Evolutionary conservation across 768 basidiomycete species (phyloP).

Genomic region (Pisolithus sp.): DNA sequence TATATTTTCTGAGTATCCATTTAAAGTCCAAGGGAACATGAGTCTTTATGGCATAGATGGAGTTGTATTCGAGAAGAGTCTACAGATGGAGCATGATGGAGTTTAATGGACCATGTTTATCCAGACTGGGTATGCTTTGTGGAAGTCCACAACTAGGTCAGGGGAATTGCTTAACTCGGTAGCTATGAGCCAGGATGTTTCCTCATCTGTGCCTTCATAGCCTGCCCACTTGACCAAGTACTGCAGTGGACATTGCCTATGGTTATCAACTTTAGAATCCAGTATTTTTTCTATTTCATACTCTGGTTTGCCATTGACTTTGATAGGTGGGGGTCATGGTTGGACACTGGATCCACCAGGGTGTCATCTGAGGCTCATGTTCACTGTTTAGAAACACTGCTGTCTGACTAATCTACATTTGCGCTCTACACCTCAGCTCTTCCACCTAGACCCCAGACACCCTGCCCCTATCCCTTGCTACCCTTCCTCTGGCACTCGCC

Average conservation of each 20-base stretch:
- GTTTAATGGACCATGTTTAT: background rate
- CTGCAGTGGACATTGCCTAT: slow-evolving; percentile 1
- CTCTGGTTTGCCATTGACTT: slow-evolving; percentile 3
- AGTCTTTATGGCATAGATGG: no score
- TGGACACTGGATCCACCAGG: no score
- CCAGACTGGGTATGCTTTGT: background rate
- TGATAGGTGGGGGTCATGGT: slow-evolving; percentile 6
- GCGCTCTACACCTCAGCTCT: no score
- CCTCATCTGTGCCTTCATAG: slow-evolving; percentile 11
- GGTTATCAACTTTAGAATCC: slow-evolving; percentile 7
- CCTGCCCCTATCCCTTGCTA: no score
- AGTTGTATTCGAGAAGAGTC: no score
- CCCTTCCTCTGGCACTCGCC: no score
- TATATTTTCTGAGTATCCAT: no score
- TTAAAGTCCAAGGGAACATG: no score
- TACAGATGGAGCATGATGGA: background rate
- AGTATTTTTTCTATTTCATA: slow-evolving; percentile 14
- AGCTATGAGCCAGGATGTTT: slow-evolving; percentile 9
- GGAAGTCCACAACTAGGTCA: background rate
- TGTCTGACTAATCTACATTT: no score
- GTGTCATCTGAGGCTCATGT: no score
- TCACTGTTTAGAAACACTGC: no score
- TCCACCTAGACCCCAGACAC: no score
- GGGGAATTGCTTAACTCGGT: background rate
- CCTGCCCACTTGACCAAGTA: slow-evolving; percentile 8